These are phyloP conservation scores for Davidsoniella neocaledoniae DNA, from an alignment of 2,329 filamentous ascomycete genomes.

Conservation along the genomic window DNA sequence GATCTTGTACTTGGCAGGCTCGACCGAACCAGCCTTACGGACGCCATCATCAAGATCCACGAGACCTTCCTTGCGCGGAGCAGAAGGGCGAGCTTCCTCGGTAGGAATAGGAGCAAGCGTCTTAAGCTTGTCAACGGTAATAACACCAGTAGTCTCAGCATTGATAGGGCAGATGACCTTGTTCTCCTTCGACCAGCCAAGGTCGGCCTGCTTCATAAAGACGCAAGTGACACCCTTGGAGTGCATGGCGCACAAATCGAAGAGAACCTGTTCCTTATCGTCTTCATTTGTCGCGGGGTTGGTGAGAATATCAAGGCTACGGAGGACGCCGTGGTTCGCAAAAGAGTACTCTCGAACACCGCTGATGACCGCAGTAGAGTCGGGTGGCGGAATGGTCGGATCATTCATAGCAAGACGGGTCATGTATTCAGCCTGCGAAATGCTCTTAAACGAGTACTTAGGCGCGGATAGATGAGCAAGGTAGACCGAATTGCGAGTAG, in stretches of 20 bases:
- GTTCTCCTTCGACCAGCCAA: conserved; percentile 83
- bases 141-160: conserved; percentile 55
- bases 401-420: conserved; percentile 60
- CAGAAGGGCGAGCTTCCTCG: conserved; percentile 25
- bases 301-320: conserved; percentile 78
- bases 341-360: conserved; percentile 93
- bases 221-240: conserved; percentile 91
- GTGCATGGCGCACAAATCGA: conserved; percentile 95
- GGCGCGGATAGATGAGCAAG: conserved; percentile 91
- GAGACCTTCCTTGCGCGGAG: conserved; percentile 23
- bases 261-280: conserved; percentile 54
- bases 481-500: conserved; percentile 92
- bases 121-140: conserved; percentile 57
- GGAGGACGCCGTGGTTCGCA: conserved; percentile 65
- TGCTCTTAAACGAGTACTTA: conserved; percentile 66
- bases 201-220: conserved; percentile 68
- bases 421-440: conserved; percentile 81
- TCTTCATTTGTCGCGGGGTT: conserved; percentile 47
- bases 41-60: conserved; percentile 6
- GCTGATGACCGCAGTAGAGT: conserved; percentile 93
- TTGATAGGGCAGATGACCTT: conserved; percentile 69
- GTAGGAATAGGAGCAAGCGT: conserved; percentile 28
- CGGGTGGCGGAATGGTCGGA: conserved; percentile 59
- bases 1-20: conserved; percentile 23
- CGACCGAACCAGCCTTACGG: conserved; percentile 12